These are phyloP conservation scores for Phaffomyces opuntiae DNA, from an alignment of 805 yeast species.

Conservation along the genomic window DNA sequence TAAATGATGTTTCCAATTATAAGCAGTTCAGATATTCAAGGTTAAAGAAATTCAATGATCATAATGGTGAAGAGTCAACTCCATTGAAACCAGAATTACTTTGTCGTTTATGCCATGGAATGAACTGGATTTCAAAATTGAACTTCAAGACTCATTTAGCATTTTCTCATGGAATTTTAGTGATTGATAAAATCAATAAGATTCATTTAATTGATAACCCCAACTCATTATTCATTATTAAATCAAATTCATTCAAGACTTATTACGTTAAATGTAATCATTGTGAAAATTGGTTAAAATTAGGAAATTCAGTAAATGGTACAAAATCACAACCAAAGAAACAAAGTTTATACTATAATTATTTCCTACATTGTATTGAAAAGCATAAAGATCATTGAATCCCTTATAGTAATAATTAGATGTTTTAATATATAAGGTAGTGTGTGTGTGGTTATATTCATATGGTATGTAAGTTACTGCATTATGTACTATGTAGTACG, in stretches of 20 bases:
- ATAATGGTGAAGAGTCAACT: background rate
- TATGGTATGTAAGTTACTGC: background rate
- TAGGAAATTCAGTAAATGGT: slow-evolving; percentile 10
- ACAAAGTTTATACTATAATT: slow-evolving; percentile 19
- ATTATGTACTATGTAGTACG: background rate
- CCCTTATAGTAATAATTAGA: background rate
- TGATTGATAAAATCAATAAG: background rate
- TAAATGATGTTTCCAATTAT: background rate
- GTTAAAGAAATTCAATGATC: background rate
- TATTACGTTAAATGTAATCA: slow-evolving; percentile 15
- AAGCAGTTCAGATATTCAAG: slow-evolving; percentile 11
- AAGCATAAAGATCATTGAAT: slow-evolving; percentile 8
- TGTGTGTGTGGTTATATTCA: no score
- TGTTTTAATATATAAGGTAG: no score
- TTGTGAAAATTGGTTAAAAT: slow-evolving; percentile 17
- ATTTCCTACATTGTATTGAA: slow-evolving; percentile 16
- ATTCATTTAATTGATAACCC: slow-evolving; percentile 12
- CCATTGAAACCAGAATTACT: slow-evolving; percentile 9
- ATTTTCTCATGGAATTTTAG: slow-evolving; percentile 20
- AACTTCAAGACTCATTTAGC: slow-evolving; percentile 15
- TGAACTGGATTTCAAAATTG: slow-evolving; percentile 16
- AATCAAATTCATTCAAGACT: slow-evolving; percentile 3
- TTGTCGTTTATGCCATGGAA: slow-evolving; percentile 23
- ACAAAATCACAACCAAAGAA: background rate
- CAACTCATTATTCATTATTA: slow-evolving; percentile 11